phyloP scores from a whole-genome alignment of 1,284 basidiomycete genomes.

The Apiotrichum veenhuisii region DNA sequence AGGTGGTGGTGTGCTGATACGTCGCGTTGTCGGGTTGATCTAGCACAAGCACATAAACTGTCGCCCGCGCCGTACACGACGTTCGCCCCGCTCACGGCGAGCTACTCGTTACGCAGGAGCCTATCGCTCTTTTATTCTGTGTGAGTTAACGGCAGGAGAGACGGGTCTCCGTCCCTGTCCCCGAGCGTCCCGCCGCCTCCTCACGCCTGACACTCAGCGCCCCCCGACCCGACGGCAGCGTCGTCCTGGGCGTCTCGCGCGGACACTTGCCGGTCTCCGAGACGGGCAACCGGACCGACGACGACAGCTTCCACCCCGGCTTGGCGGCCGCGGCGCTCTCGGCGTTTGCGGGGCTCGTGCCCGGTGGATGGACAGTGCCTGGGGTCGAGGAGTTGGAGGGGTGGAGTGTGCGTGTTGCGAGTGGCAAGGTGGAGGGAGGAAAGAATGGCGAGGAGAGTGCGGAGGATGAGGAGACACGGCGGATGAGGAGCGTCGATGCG shows the following conservation, averaged over 20 bases:
- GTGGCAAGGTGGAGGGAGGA: neutral
- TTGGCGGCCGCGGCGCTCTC: conserved; percentile 19
- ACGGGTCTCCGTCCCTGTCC: neutral
- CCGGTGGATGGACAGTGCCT: conserved; percentile 21
- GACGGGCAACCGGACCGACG: conserved; percentile 21
- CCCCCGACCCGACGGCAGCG: conserved; percentile 30
- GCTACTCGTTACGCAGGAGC: conserved; percentile 34
- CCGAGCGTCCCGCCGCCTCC: neutral
- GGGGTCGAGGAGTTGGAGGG: neutral
- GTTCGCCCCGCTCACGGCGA: conserved; percentile 25
- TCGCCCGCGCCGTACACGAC: conserved; percentile 21
- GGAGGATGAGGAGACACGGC: neutral
- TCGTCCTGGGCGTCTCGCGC: conserved; percentile 36
- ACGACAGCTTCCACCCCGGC: conserved; percentile 18
- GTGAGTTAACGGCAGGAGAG: conserved; percentile 15
- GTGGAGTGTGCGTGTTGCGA: neutral
- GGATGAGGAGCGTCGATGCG: neutral
- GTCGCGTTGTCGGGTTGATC: neutral
- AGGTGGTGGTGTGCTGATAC: neutral
- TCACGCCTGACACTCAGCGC: conserved; percentile 8
- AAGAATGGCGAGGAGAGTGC: neutral
- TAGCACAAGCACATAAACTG: conserved; percentile 40
- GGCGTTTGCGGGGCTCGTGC: conserved; percentile 18
- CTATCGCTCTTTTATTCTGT: conserved; percentile 38
- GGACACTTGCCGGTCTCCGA: conserved; percentile 2